These are phyloP conservation scores for Mollisia scopiformis DNA, from an alignment of 2,329 filamentous ascomycete genomes.

Conservation along the genomic window DNA sequence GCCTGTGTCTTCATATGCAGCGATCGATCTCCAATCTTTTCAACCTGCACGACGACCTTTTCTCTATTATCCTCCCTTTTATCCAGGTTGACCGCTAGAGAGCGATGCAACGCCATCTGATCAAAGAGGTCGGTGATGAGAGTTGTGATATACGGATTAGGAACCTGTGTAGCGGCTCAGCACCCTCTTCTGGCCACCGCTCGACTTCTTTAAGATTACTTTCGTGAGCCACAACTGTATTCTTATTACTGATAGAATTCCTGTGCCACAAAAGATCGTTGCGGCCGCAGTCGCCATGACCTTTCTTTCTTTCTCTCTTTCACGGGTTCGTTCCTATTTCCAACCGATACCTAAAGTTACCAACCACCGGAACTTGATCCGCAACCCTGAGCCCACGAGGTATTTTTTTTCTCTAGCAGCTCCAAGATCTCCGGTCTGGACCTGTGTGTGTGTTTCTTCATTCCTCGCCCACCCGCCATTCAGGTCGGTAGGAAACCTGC, in stretches of 20 bases:
- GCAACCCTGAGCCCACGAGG: background rate
- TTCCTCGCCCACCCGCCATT: too few relatives aligned
- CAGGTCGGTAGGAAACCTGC: background rate
- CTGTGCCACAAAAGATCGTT: background rate
- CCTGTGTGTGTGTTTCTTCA: too few relatives aligned
- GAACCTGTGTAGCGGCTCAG: background rate
- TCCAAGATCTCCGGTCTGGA: background rate
- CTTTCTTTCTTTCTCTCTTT: too few relatives aligned
- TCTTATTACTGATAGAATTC: background rate
- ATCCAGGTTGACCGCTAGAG: background rate
- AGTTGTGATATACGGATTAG: background rate
- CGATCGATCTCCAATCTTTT: too few relatives aligned
- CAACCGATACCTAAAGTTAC: background rate
- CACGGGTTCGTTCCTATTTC: background rate
- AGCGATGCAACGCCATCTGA: background rate
- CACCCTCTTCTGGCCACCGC: background rate
- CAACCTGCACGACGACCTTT: conserved; percentile 5
- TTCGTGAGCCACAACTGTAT: background rate
- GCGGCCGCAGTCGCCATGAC: background rate
- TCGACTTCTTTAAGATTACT: background rate
- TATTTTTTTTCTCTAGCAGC: background rate
- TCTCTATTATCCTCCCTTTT: conserved; percentile 1
- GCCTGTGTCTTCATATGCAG: conserved; percentile 1
- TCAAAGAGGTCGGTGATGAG: background rate
- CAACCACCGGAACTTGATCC: background rate